phyloP scores from a whole-genome alignment of 2,329 filamentous ascomycete species.

The Verticillium isaacii region DNA sequence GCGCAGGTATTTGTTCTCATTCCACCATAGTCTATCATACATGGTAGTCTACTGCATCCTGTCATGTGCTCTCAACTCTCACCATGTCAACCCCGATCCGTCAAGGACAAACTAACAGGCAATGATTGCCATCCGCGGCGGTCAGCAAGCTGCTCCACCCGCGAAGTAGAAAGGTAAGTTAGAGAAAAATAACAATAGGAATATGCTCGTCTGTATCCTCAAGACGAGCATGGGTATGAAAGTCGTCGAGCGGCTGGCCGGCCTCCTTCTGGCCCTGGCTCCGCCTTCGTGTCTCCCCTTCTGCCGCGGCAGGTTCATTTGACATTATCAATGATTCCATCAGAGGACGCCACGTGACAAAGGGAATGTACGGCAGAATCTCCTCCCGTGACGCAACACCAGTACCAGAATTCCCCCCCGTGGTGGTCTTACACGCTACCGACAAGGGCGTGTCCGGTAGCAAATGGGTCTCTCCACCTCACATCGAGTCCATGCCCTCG shows the following conservation, averaged over 20 bases:
- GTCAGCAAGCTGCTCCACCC: not conserved
- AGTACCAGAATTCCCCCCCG: not conserved
- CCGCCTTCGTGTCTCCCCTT: not conserved
- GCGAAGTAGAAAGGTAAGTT: not conserved
- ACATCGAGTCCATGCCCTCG: conserved; percentile 44
- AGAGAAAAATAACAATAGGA: not conserved
- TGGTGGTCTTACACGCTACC: not conserved
- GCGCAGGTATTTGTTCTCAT: not conserved
- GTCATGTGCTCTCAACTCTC: not conserved
- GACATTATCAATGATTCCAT: conserved; percentile 9
- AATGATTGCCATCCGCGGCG: not conserved
- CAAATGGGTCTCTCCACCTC: not conserved
- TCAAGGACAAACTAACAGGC: not conserved
- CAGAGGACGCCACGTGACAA: not conserved
- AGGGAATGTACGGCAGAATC: not conserved
- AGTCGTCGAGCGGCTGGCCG: not conserved
- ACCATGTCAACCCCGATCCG: not conserved
- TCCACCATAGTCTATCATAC: not conserved
- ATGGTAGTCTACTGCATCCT: not conserved
- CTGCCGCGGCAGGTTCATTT: conserved; percentile 8
- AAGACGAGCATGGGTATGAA: not conserved
- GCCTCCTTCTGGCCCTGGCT: not conserved
- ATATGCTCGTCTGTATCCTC: not conserved
- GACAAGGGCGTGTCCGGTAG: not conserved
- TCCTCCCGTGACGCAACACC: not conserved